These are phyloP conservation scores for Heliocybe sulcata DNA, from an alignment of 1,284 basidiomycete species.

Conservation along the genomic window DNA sequence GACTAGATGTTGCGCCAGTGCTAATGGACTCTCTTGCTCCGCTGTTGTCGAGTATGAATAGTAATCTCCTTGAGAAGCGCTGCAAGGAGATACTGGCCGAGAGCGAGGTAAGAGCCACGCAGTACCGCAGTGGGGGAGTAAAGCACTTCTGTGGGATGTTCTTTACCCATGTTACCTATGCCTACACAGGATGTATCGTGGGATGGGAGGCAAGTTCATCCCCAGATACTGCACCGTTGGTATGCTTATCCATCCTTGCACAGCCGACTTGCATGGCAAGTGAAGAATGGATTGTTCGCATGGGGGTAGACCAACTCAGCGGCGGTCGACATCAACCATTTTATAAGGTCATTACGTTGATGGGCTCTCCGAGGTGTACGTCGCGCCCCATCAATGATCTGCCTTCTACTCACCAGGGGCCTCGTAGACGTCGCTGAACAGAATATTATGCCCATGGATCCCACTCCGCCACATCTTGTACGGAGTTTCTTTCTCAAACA, in stretches of 20 bases:
- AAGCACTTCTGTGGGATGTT: constrained; percentile 44
- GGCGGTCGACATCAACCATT: constrained; percentile 44
- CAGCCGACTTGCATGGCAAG: constrained; percentile 35
- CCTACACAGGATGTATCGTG: constrained; percentile 40
- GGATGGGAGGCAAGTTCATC: constrained; percentile 43
- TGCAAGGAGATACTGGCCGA: background rate
- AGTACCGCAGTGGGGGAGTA: constrained; percentile 13
- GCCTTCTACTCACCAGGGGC: background rate
- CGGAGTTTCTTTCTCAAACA: constrained; percentile 14
- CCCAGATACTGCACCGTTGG: background rate
- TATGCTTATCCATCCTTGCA: constrained; percentile 2
- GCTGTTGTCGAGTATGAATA: background rate
- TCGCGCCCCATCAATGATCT: background rate
- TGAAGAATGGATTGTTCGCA: constrained; percentile 37
- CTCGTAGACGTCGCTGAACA: constrained; percentile 26
- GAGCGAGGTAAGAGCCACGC: background rate
- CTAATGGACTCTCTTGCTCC: background rate
- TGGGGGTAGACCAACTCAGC: constrained; percentile 32
- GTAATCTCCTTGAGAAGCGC: background rate
- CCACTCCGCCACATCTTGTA: constrained; percentile 10
- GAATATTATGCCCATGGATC: constrained; percentile 18
- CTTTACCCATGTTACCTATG: constrained; percentile 34
- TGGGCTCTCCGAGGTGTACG: constrained; percentile 36
- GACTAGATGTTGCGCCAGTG: background rate
- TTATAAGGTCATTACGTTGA: constrained; percentile 33